Evolutionary conservation across 2,329 filamentous ascomycete species (phyloP).

Genomic region (Alternaria incomplexa): DNA sequence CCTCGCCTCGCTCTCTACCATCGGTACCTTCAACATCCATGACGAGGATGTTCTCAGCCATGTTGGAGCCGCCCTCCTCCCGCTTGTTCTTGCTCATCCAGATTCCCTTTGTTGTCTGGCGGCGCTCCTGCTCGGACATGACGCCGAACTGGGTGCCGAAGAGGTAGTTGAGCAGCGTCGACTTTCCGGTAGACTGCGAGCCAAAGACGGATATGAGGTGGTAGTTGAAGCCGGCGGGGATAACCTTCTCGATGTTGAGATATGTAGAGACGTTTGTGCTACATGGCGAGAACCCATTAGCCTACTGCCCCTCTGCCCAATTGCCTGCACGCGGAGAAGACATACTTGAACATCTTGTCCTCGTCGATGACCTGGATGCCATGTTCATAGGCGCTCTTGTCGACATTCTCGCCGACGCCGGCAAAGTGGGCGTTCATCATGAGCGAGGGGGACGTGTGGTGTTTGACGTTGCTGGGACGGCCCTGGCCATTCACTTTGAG

Average conservation of each 20-base stretch:
- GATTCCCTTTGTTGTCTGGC: constrained; percentile 98
- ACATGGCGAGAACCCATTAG: constrained; percentile 30
- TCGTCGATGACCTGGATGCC: constrained; percentile 97
- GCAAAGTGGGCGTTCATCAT: constrained; percentile 83
- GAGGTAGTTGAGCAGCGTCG: constrained; percentile 91
- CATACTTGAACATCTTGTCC: constrained; percentile 96
- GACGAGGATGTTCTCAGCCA: constrained; percentile 97
- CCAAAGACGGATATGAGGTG: constrained; percentile 99
- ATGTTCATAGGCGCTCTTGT: constrained; percentile 77
- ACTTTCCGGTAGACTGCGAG: constrained; percentile 98
- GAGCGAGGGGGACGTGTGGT: constrained; percentile 52
- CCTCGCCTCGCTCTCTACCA: constrained; percentile 92
- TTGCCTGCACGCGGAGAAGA: constrained; percentile 4
- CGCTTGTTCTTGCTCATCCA: constrained; percentile 99
- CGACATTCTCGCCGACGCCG: constrained; percentile 68
- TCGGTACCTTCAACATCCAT: constrained; percentile 99
- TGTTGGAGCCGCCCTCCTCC: constrained; percentile 58
- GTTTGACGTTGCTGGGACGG: constrained; percentile 45
- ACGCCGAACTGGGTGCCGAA: constrained; percentile 97
- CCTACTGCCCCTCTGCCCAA: constrained; percentile 3
- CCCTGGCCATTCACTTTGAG: constrained; percentile 45
- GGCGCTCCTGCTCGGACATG: constrained; percentile 92
- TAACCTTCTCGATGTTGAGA: constrained; percentile 77
- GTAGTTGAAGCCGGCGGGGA: constrained; percentile 95
- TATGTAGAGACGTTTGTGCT: constrained; percentile 83